Conservation (phyloP, 352 stramenopile species). For the Pythium phragmitis region DNA sequence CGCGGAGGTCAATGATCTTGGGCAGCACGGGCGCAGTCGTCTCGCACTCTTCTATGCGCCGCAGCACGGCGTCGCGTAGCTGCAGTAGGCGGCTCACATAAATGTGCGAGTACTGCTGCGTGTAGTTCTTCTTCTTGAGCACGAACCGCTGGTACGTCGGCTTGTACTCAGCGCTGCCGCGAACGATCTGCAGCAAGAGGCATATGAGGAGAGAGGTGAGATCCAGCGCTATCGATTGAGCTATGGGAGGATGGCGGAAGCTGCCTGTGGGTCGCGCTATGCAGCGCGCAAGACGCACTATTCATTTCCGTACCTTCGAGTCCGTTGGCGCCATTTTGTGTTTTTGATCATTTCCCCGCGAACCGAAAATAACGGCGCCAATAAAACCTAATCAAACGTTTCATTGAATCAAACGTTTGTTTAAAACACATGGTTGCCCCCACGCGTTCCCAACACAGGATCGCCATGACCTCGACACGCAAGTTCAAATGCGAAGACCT, state of each 20-base stretch:
- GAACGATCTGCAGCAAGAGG: conserved; percentile 30
- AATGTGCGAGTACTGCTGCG: conserved; percentile 90
- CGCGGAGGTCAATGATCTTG: conserved; percentile 79
- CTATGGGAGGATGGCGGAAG: background rate
- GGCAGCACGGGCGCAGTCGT: conserved; percentile 39
- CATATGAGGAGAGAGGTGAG: conserved; percentile 15
- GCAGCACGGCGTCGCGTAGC: conserved; percentile 61
- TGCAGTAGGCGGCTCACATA: conserved; percentile 81
- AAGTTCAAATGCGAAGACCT: conserved; percentile 97
- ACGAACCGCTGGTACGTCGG: conserved; percentile 69
- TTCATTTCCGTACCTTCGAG: conserved; percentile 9
- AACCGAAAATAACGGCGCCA: conserved; percentile 17
- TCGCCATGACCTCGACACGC: conserved; percentile 92
- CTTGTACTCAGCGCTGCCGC: conserved; percentile 47
- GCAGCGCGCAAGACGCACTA: background rate
- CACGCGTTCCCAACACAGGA: background rate
- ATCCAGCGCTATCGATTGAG: conserved; percentile 11
- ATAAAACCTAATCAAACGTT: conserved; percentile 10
- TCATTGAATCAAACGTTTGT: conserved; percentile 5
- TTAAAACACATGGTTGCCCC: background rate
- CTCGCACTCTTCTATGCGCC: conserved; percentile 38
- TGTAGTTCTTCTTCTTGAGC: conserved; percentile 83
- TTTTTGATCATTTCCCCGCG: conserved; percentile 3
- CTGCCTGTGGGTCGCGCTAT: background rate
- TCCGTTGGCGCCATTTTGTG: conserved; percentile 29